Evolutionary conservation across 192 early-diverging fungal species (phyloP).

Genomic region (Coemansia sp.): DNA sequence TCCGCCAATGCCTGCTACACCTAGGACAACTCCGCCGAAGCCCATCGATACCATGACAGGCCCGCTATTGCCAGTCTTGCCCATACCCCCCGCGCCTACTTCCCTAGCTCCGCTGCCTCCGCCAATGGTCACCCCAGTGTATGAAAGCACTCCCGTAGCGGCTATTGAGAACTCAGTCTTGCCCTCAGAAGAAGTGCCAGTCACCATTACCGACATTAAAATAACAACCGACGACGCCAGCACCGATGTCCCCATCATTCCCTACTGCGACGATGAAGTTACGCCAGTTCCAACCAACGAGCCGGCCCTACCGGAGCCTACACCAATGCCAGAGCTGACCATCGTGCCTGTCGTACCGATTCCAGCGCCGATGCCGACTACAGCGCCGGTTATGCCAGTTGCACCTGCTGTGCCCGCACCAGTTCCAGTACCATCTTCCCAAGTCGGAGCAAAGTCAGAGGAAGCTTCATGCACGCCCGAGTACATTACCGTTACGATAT

Average conservation of each 20-base stretch:
- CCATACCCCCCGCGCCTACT: conserved; percentile 10
- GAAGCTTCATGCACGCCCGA: conserved; percentile 1
- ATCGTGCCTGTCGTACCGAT: not conserved
- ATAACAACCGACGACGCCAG: not conserved
- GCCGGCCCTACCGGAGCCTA: not conserved
- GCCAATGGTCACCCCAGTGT: not conserved
- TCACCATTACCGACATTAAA: conserved; percentile 1
- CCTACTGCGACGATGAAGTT: conserved; percentile 3
- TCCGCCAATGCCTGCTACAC: conserved; percentile 6
- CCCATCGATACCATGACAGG: not conserved
- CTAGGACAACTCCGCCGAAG: not conserved
- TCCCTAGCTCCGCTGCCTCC: conserved; percentile 10
- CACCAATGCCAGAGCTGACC: conserved; percentile 8
- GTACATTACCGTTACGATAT: conserved; percentile 21
- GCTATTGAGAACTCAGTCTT: not conserved
- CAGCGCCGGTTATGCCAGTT: not conserved
- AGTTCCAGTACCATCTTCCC: not conserved
- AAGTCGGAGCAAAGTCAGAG: not conserved
- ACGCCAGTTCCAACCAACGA: not conserved
- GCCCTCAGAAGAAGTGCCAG: not conserved
- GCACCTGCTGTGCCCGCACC: not conserved
- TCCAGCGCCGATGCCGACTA: conserved; percentile 8
- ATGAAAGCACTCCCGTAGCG: not conserved
- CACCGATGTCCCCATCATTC: not conserved
- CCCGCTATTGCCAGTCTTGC: conserved; percentile 5